Evolutionary conservation across 768 basidiomycete genomes (phyloP).

Genomic region (Tremella fuciformis): DNA sequence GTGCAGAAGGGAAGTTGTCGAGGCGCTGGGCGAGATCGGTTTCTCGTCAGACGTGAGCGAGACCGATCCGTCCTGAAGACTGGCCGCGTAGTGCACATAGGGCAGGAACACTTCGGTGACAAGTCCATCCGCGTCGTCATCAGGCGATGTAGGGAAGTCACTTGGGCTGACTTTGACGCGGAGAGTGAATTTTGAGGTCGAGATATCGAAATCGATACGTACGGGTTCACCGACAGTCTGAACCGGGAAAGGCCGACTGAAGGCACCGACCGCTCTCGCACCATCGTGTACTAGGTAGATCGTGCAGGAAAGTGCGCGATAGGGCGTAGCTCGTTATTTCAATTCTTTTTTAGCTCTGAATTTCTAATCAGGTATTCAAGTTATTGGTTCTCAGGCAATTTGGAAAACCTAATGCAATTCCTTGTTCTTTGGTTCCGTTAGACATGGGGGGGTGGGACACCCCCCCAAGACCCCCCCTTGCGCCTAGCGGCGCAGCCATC

Average conservation of each 20-base stretch:
- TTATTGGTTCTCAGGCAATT: too few species aligned
- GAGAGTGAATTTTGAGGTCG: constrained; percentile 67
- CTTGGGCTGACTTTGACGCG: constrained; percentile 63
- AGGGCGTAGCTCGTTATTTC: too few species aligned
- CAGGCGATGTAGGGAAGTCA: constrained; percentile 53
- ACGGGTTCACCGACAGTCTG: constrained; percentile 67
- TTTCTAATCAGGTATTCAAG: too few species aligned
- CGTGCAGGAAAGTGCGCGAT: constrained; percentile 41
- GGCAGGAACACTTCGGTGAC: constrained; percentile 92
- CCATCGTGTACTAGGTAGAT: constrained; percentile 83
- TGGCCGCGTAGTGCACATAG: constrained; percentile 68
- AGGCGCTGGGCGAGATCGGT: constrained; percentile 9
- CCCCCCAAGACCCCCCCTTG: too few species aligned
- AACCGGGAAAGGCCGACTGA: constrained; percentile 76
- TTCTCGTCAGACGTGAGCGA: neutral
- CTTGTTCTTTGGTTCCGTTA: too few species aligned
- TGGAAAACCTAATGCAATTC: too few species aligned
- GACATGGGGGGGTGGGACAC: too few species aligned
- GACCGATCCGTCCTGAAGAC: constrained; percentile 10
- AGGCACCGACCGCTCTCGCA: constrained; percentile 77
- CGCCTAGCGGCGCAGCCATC: too few species aligned
- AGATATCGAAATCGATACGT: constrained; percentile 72
- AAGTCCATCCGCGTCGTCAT: constrained; percentile 50
- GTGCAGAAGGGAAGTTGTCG: constrained; percentile 13
- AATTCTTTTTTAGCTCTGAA: too few species aligned